phyloP scores from a whole-genome alignment of 371 early-diverging fungal genomes.

The Rhizomucor miehei region DNA sequence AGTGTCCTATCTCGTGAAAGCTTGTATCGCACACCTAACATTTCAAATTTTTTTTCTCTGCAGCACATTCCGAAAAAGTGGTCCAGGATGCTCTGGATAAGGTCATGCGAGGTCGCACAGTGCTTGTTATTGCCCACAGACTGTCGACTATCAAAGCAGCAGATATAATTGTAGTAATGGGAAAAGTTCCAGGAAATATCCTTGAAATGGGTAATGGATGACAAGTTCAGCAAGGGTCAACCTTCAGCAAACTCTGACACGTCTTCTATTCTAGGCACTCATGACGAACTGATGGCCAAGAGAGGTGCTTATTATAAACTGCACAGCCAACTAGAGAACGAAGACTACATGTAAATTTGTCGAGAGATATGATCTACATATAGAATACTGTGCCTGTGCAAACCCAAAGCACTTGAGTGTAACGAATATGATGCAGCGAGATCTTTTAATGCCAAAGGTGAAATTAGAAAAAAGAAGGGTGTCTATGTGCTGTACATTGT shows the following conservation, averaged over 20 bases:
- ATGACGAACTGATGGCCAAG: conserved; percentile 50
- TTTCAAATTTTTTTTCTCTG: not conserved
- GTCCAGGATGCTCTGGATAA: conserved; percentile 70
- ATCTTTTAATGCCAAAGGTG: too few species aligned
- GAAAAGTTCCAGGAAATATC: conserved; percentile 57
- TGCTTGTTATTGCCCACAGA: conserved; percentile 78
- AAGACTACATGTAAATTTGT: conserved; percentile 7
- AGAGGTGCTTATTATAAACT: conserved; percentile 51
- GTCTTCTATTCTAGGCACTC: conserved; percentile 33
- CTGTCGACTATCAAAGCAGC: conserved; percentile 70
- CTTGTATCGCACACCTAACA: not conserved
- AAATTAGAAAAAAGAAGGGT: too few species aligned
- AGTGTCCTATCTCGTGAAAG: conserved; percentile 8
- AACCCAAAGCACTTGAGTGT: too few species aligned
- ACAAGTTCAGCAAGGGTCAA: not conserved
- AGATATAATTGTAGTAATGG: conserved; percentile 67
- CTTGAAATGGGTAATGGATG: conserved; percentile 54
- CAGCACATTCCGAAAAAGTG: conserved; percentile 65
- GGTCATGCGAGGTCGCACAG: conserved; percentile 68
- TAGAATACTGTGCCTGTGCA: too few species aligned
- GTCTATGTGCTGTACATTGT: too few species aligned
- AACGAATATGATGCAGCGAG: too few species aligned
- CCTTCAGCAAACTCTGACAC: not conserved
- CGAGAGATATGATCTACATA: too few species aligned
- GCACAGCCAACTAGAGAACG: conserved; percentile 39